phyloP scores from a whole-genome alignment of 805 yeast species.

The Jamesozyma gamospora region DNA sequence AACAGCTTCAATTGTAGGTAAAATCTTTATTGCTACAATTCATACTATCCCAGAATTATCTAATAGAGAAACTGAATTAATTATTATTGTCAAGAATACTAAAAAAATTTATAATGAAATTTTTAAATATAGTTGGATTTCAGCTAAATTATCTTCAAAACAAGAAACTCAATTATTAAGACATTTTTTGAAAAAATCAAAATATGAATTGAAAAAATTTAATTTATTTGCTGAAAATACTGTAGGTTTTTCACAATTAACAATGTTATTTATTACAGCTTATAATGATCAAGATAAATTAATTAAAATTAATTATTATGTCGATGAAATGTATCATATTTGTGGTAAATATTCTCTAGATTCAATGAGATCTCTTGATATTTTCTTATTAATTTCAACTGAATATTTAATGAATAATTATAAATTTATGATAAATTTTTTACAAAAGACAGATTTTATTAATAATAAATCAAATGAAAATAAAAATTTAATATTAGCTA shows the following conservation, averaged over 20 bases:
- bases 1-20: conserved; percentile 12
- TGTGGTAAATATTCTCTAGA: conserved; percentile 74
- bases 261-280: conserved; percentile 39
- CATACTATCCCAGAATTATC: conserved; percentile 7
- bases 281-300: conserved; percentile 33
- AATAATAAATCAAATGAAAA: conserved; percentile 32
- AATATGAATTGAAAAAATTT: conserved; percentile 41
- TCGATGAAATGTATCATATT: conserved; percentile 41
- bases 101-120: conserved; percentile 13
- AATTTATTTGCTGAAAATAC: conserved; percentile 64
- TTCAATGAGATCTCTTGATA: conserved; percentile 56
- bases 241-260: conserved; percentile 65
- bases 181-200: conserved; percentile 21
- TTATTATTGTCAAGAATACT: conserved; percentile 9
- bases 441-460: conserved; percentile 46
- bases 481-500: conserved; percentile 47
- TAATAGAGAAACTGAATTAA: conserved; percentile 12
- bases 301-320: conserved; percentile 35
- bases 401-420: conserved; percentile 36
- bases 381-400: conserved; percentile 46
- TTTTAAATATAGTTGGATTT: conserved; percentile 24
- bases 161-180: conserved; percentile 17
- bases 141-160: conserved; percentile 22
- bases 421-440: conserved; percentile 38
- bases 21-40: conserved; percentile 15